phyloP scores from a whole-genome alignment of 169 alveolate genomes.

The Plasmodium knowlesi region DNA sequence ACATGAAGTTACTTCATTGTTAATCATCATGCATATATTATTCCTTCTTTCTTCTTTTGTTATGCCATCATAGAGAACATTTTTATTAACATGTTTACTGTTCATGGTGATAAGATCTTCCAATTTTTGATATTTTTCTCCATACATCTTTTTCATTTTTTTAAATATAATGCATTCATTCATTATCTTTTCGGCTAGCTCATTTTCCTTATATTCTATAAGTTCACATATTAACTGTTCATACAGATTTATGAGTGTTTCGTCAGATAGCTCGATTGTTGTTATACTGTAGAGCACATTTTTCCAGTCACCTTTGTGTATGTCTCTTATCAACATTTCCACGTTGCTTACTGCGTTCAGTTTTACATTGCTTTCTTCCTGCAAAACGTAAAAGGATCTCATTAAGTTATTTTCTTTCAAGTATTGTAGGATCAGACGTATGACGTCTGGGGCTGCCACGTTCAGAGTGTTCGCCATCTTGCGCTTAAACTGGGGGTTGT shows the following conservation, averaged over 20 bases:
- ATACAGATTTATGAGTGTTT: constrained; percentile 78
- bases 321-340: constrained; percentile 81
- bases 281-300: constrained; percentile 80
- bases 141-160: constrained; percentile 57
- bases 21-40: constrained; percentile 55
- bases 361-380: constrained; percentile 83
- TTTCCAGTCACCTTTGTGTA: constrained; percentile 85
- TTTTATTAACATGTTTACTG: constrained; percentile 24
- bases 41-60: constrained; percentile 73
- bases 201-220: constrained; percentile 81
- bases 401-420: constrained; percentile 81
- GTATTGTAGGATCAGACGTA: constrained; percentile 81
- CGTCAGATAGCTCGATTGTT: constrained; percentile 82
- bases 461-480: constrained; percentile 20
- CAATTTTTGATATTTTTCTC: constrained; percentile 46
- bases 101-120: constrained; percentile 13
- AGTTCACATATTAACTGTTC: constrained; percentile 85
- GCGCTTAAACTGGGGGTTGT: not conserved
- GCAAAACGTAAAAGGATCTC: constrained; percentile 81
- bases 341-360: constrained; percentile 81
- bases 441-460: constrained; percentile 62
- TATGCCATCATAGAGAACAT: constrained; percentile 46
- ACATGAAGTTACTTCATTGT: constrained; percentile 79
- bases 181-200: constrained; percentile 77
- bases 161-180: constrained; percentile 68